phyloP scores from a whole-genome alignment of 257 asterid genomes.

The Echium plantagineum region DNA sequence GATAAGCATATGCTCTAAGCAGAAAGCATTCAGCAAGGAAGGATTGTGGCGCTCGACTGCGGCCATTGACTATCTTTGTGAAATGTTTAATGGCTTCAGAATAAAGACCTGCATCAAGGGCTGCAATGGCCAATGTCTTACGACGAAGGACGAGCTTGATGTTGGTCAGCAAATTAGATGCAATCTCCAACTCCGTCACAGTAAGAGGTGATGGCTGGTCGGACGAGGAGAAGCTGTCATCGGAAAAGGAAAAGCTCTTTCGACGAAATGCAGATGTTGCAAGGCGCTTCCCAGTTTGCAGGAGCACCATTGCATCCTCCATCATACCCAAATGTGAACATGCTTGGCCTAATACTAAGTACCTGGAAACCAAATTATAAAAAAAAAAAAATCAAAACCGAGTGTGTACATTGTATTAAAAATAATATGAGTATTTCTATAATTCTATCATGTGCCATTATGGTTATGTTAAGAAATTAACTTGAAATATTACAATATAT shows the following conservation, averaged over 20 bases:
- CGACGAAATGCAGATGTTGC: conserved; percentile 87
- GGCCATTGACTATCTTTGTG: conserved; percentile 51
- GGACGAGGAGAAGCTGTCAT: conserved; percentile 54
- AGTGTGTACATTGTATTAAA: no score
- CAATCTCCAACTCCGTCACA: conserved; percentile 30
- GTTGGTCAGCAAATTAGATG: conserved; percentile 46
- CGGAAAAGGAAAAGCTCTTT: conserved; percentile 69
- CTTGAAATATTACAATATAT: no score
- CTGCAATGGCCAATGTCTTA: conserved; percentile 54
- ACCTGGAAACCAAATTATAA: conserved; percentile 37
- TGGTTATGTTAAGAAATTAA: no score
- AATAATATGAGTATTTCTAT: no score
- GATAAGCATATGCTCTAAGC: conserved; percentile 50
- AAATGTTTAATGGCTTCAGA: conserved; percentile 55
- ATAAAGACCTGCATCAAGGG: conserved; percentile 57
- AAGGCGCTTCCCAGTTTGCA: conserved; percentile 89
- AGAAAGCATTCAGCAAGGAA: conserved; percentile 51
- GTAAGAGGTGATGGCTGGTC: conserved; percentile 20
- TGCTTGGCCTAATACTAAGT: conserved; percentile 76
- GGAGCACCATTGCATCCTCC: conserved; percentile 93
- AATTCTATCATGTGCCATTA: no score
- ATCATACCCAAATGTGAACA: conserved; percentile 85
- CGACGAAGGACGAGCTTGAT: conserved; percentile 56
- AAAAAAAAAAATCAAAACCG: neutral
- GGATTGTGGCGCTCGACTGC: conserved; percentile 56